Percentiles rank a stretch among this genome's conserved stretches.
Evolutionary conservation across 768 basidiomycete species (phyloP).

Genomic region (Neoboletus brunneissimus): DNA sequence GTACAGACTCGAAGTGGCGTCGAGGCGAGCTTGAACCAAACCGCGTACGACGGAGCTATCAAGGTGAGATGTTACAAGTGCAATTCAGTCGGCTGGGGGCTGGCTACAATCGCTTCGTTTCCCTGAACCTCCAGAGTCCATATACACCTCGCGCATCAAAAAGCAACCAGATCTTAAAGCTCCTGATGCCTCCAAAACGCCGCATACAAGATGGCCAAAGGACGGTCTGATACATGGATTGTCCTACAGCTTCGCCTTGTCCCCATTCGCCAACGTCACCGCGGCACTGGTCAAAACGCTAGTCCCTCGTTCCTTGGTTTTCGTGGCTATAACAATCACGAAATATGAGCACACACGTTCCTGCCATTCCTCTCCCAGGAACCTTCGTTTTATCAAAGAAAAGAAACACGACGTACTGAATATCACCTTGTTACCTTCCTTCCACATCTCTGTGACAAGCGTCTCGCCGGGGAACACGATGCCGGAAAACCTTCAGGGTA

Average conservation of each 20-base stretch:
- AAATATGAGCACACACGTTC: not conserved
- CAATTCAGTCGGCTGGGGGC: not conserved
- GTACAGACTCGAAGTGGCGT: not conserved
- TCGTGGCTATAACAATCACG: slow-evolving; percentile 52
- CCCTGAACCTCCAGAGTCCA: not conserved
- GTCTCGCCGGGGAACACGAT: slow-evolving; percentile 96
- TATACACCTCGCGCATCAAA: not conserved
- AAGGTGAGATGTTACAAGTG: not conserved
- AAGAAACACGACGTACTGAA: slow-evolving; percentile 64
- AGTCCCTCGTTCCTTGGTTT: slow-evolving; percentile 81
- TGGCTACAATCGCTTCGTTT: not conserved
- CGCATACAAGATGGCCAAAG: no score
- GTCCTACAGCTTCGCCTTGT: slow-evolving; percentile 60
- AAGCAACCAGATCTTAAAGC: not conserved
- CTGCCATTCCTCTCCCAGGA: not conserved
- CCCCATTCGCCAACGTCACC: slow-evolving; percentile 58
- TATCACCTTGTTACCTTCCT: slow-evolving; percentile 84
- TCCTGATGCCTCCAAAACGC: not conserved
- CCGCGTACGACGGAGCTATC: not conserved
- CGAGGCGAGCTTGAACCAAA: not conserved
- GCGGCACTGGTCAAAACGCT: slow-evolving; percentile 77
- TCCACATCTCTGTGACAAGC: slow-evolving; percentile 97
- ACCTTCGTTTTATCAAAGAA: not conserved
- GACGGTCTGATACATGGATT: not conserved
- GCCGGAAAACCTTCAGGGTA: slow-evolving; percentile 65